These are phyloP conservation scores for Neoscytalidium dimidiatum DNA, from an alignment of 2,329 filamentous ascomycete species.

Conservation along the genomic window DNA sequence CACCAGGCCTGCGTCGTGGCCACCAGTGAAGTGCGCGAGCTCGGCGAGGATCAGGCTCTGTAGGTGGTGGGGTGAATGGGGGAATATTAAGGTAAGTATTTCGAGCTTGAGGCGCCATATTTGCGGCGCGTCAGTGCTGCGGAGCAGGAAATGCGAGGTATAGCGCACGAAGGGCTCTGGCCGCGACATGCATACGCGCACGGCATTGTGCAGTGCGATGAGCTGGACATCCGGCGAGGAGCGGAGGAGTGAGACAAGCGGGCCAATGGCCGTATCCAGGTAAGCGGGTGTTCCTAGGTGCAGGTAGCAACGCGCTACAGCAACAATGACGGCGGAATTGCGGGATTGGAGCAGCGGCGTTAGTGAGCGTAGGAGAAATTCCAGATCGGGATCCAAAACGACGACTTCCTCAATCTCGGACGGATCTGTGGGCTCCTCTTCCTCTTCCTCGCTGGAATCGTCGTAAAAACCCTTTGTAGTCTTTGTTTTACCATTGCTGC, in stretches of 20 bases:
- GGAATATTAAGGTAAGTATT: slow-evolving; percentile 86
- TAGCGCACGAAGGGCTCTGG: slow-evolving; percentile 86
- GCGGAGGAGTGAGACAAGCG: slow-evolving; percentile 81
- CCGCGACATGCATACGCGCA: slow-evolving; percentile 78
- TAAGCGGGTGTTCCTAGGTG: slow-evolving; percentile 81
- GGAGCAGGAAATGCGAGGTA: slow-evolving; percentile 85
- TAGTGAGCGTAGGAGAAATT: slow-evolving; percentile 76
- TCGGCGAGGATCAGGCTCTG: slow-evolving; percentile 90
- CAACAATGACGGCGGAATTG: slow-evolving; percentile 88
- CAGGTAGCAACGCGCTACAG: slow-evolving; percentile 81
- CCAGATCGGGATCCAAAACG: slow-evolving; percentile 77
- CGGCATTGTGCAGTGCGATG: slow-evolving; percentile 89
- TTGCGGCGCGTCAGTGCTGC: slow-evolving; percentile 73
- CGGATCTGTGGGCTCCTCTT: slow-evolving; percentile 46
- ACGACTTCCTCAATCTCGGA: slow-evolving; percentile 57
- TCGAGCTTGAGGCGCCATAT: slow-evolving; percentile 94
- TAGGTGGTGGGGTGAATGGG: slow-evolving; percentile 70
- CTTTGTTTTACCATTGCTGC: slow-evolving; percentile 39
- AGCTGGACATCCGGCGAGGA: slow-evolving; percentile 86
- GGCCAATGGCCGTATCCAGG: slow-evolving; percentile 74
- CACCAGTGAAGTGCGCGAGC: slow-evolving; percentile 88
- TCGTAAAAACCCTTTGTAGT: slow-evolving; percentile 77
- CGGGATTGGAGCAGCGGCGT: slow-evolving; percentile 86
- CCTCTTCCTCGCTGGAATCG: slow-evolving; percentile 54
- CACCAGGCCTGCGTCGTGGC: slow-evolving; percentile 73